Evolutionary conservation across 1,139 yeast species (phyloP), one percentile per base, ranked within the genome.

Genomic region (Lizanozyma gosingica): DNA sequence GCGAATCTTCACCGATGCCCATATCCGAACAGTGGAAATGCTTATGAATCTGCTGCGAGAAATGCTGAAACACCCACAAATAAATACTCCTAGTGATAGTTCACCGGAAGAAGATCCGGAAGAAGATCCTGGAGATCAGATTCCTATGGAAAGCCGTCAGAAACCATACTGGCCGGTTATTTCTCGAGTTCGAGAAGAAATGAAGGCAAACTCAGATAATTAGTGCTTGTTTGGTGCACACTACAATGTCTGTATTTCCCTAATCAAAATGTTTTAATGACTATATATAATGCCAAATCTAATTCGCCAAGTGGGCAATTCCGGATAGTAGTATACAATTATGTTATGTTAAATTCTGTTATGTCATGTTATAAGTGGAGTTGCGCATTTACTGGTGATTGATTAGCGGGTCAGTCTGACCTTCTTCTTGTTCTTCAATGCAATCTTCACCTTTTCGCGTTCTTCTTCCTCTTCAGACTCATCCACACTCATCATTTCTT

Each of bases 381-480:
- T n/a, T n/a, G n/a, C n/a, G n/a, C n/a, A n/a, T n/a, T n/a, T n/a
- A n/a, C n/a, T n/a, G n/a, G n/a, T n/a, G n/a, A n/a, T n/a, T n/a
- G n/a, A n/a, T 37, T 18, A 18, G 36, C 39, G 33, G 37, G 37
- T 36, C 29, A 17, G 36, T 27, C 16, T 34, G 33, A 33, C 33
- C 63, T 48, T 62, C 52, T 54, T 67, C 65, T 59, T 68, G 55
- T 55, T 62, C 63, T 43, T 55, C 55, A 45, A 52, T 54, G 46
- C 57, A 49, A 51, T 58, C 62, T 55, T 73, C 73, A 52, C 67
- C 53, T 57, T 78, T 56, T 67, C 64, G 48, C 59, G 54, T 54
- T 67, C 71, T 49, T 45, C 51, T 47, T 56, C 63, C 47, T 62
- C 73, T 45, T 63, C 71, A 42, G 67, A 71, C 40, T 58, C 66